These are phyloP conservation scores for Mallotus nudiflorus DNA, from an alignment of 345 rosid genomes.

Conservation along the genomic window DNA sequence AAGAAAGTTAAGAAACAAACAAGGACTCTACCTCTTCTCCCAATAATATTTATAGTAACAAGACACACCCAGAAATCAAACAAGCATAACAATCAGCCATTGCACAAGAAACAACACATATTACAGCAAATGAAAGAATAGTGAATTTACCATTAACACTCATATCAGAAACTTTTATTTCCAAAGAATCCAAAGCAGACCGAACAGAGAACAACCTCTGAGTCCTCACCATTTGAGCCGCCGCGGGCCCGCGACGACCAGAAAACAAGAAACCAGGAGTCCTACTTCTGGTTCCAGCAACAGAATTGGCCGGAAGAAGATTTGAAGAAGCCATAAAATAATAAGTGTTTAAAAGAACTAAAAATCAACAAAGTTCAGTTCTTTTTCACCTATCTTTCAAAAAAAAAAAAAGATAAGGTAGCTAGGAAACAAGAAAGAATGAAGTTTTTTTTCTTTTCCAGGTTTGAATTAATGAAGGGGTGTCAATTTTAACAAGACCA, in stretches of 20 bases:
- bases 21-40: background rate
- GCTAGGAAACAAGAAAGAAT: background rate
- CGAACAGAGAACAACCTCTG: conserved; percentile 46
- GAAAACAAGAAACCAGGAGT: conserved; percentile 13
- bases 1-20: background rate
- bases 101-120: conserved; percentile 14
- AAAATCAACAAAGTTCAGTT: too few species aligned
- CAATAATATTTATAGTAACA: background rate
- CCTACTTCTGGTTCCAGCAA: conserved; percentile 32
- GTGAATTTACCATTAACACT: conserved; percentile 68
- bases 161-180: conserved; percentile 87
- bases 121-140: background rate
- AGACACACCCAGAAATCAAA: conserved; percentile 35
- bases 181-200: conserved; percentile 61
- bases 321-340: conserved; percentile 66
- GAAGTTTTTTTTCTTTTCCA: background rate
- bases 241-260: conserved; percentile 31
- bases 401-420: background rate
- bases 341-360: too few species aligned
- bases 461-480: background rate
- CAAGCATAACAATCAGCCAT: conserved; percentile 14
- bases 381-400: background rate
- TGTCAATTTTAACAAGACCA: background rate
- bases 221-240: conserved; percentile 32
- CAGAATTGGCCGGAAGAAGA: conserved; percentile 61